These are phyloP conservation scores for Hypoxylon sp. DNA, from an alignment of 2,329 filamentous ascomycete genomes.

Conservation along the genomic window DNA sequence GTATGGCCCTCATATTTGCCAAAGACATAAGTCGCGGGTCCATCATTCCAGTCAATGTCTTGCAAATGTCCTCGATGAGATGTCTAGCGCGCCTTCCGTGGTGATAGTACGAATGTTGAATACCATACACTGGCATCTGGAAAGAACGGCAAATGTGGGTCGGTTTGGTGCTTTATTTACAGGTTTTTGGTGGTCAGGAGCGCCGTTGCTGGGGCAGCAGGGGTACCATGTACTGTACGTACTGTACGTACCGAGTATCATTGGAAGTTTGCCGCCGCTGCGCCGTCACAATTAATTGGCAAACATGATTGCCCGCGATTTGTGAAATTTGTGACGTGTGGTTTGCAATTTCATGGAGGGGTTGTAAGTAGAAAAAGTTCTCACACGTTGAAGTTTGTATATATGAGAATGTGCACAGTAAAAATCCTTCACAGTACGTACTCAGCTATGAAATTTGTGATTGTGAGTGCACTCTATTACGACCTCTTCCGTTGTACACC, in stretches of 20 bases:
- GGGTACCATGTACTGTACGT: too few relatives aligned
- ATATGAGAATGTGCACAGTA: neutral
- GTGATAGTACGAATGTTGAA: slow-evolving; percentile 42
- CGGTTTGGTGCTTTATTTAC: slow-evolving; percentile 39
- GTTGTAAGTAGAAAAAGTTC: neutral
- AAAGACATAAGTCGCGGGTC: slow-evolving; percentile 65
- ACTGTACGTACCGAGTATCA: neutral
- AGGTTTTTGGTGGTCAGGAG: slow-evolving; percentile 31
- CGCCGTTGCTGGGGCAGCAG: slow-evolving; percentile 30
- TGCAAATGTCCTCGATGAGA: slow-evolving; percentile 42
- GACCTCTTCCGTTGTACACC: neutral
- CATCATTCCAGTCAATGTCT: slow-evolving; percentile 55
- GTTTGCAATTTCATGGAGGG: slow-evolving; percentile 2
- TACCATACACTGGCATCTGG: slow-evolving; percentile 47
- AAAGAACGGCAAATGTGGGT: slow-evolving; percentile 33
- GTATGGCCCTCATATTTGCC: slow-evolving; percentile 55
- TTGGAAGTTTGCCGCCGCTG: neutral
- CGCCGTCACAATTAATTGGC: neutral
- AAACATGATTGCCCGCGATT: slow-evolving; percentile 16
- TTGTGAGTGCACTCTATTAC: neutral
- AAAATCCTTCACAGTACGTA: neutral
- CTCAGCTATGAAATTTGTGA: neutral
- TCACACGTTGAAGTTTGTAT: neutral
- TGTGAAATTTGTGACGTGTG: slow-evolving; percentile 18
- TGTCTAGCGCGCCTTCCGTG: slow-evolving; percentile 48